A percentile compares a stretch with the other conserved stretches of the same genome.
Evolutionary conservation across 176 grass and related monocot species (phyloP).

Genomic region (Panicum miliaceum): DNA sequence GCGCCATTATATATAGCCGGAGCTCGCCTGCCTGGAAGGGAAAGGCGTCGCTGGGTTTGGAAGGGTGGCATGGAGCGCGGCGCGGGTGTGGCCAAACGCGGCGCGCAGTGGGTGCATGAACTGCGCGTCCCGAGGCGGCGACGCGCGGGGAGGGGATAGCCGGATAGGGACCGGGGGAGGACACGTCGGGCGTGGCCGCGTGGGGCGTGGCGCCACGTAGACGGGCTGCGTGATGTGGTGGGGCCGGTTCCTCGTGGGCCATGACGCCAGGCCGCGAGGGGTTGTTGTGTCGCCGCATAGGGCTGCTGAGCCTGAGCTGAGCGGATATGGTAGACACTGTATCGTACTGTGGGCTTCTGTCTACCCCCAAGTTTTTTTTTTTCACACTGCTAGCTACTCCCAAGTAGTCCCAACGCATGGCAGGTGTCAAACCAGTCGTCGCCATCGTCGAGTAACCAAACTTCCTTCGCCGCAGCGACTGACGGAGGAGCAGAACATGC

Average conservation of each 20-base stretch:
- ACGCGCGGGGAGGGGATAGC: not conserved
- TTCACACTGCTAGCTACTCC: too few relatives aligned
- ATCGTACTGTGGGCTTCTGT: not conserved
- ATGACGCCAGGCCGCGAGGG: not conserved
- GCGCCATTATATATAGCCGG: not conserved
- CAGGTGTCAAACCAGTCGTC: too few relatives aligned
- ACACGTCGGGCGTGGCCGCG: conserved; percentile 27
- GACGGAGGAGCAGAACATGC: too few relatives aligned
- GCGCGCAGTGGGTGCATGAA: conserved; percentile 1
- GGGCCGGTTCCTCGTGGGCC: not conserved
- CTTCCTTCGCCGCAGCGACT: too few relatives aligned
- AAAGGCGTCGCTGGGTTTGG: not conserved
- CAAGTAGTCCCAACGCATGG: too few relatives aligned
- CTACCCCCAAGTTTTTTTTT: too few relatives aligned
- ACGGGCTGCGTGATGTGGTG: not conserved
- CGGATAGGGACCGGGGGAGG: conserved; percentile 10
- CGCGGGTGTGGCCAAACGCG: not conserved
- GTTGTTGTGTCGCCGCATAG: not conserved
- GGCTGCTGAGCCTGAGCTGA: not conserved
- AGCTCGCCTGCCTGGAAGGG: not conserved
- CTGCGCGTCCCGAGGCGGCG: conserved; percentile 12
- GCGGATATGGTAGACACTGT: not conserved
- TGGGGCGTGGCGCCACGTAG: conserved; percentile 47
- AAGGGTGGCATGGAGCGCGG: too few relatives aligned
- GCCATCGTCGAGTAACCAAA: too few relatives aligned